Evolutionary conservation across 768 basidiomycete species (phyloP).

Genomic region (Nevesoporus exiguus): DNA sequence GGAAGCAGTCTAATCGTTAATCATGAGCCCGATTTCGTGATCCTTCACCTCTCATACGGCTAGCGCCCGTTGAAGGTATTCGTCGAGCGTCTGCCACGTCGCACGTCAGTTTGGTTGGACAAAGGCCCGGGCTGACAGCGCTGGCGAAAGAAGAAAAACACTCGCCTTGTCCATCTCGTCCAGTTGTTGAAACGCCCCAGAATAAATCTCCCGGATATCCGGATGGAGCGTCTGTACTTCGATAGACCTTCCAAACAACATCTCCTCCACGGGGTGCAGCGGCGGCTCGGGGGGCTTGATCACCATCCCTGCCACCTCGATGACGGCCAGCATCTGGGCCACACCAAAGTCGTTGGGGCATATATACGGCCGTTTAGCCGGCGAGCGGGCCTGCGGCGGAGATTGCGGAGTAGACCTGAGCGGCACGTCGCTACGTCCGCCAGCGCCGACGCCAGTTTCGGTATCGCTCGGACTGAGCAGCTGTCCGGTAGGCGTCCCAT

Average conservation of each 20-base stretch:
- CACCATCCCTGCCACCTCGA: conserved; percentile 58
- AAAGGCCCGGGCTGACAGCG: too few species aligned
- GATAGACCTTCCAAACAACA: conserved; percentile 66
- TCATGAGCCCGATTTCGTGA: background rate
- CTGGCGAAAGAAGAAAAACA: background rate
- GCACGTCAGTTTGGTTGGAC: background rate
- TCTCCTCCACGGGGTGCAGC: conserved; percentile 66
- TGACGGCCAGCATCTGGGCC: conserved; percentile 81
- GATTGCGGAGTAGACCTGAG: conserved; percentile 24
- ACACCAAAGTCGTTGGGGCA: conserved; percentile 87
- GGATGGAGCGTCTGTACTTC: conserved; percentile 68
- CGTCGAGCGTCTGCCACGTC: conserved; percentile 24
- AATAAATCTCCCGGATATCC: conserved; percentile 66
- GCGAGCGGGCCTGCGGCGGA: conserved; percentile 5
- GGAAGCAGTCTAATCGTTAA: background rate
- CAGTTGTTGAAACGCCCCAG: conserved; percentile 63
- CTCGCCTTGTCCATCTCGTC: conserved; percentile 79
- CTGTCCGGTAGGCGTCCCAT: conserved; percentile 42
- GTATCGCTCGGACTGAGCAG: conserved; percentile 24
- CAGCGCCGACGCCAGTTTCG: conserved; percentile 2
- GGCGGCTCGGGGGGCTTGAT: conserved; percentile 34
- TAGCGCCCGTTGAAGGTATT: conserved; percentile 28
- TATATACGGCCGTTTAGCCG: conserved; percentile 44
- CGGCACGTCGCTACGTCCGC: conserved; percentile 9
- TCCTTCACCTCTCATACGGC: conserved; percentile 3